These are phyloP conservation scores for Talaromyces albobiverticillius DNA, from an alignment of 2,329 filamentous ascomycete species.

Conservation along the genomic window DNA sequence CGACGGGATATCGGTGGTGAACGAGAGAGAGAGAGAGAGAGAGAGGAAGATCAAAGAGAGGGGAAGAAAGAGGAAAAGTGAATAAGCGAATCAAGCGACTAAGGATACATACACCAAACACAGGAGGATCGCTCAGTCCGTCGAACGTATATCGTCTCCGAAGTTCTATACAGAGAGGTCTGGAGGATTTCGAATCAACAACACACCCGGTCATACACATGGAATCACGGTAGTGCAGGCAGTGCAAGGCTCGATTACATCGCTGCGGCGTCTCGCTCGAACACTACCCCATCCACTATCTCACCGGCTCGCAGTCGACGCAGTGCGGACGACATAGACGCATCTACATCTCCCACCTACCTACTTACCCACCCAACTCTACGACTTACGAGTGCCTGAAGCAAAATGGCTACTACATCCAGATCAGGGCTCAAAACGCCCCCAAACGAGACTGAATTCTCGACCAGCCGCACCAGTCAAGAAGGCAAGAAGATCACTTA, in stretches of 20 bases:
- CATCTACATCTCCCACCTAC: too few species aligned
- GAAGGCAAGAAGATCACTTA: conserved; percentile 79
- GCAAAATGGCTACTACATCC: neutral
- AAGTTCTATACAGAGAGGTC: too few species aligned
- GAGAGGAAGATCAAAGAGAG: neutral
- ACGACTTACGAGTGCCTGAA: neutral
- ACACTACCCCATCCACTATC: too few species aligned
- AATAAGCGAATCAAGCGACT: neutral
- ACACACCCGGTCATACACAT: neutral
- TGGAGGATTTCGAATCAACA: too few species aligned
- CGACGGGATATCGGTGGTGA: neutral
- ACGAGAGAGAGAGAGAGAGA: neutral
- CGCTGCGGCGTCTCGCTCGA: too few species aligned
- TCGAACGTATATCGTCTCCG: too few species aligned
- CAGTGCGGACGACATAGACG: too few species aligned
- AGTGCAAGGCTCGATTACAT: neutral
- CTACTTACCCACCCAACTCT: neutral
- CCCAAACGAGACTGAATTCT: conserved; percentile 55
- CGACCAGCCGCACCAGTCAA: conserved; percentile 60
- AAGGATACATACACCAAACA: too few species aligned
- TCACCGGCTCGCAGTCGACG: too few species aligned
- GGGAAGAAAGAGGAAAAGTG: neutral
- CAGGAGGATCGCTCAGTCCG: too few species aligned
- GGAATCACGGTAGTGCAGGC: neutral
- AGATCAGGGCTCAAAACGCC: conserved; percentile 31